These are phyloP conservation scores for Thinopyrum obtusiflorum DNA, from an alignment of 202 grass and related monocot genomes.

Conservation along the genomic window DNA sequence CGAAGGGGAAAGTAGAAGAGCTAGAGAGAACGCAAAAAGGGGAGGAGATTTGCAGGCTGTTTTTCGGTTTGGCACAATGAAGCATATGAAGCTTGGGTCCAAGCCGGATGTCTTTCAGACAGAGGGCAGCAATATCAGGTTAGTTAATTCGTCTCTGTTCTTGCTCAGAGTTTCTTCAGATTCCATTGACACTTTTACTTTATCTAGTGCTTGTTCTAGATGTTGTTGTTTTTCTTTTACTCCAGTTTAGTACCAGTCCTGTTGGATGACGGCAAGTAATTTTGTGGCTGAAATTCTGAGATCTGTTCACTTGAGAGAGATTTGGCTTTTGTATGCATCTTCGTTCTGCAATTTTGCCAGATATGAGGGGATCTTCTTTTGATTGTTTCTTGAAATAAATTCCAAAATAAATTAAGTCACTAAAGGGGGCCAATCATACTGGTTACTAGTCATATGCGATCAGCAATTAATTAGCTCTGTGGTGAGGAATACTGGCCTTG, in stretches of 20 bases:
- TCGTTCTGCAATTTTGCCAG: conserved; percentile 8
- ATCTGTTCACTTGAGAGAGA: conserved; percentile 26
- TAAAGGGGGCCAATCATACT: conserved; percentile 19
- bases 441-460: neutral
- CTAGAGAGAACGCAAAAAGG: neutral
- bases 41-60: neutral
- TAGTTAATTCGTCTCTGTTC: conserved; percentile 26
- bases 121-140: conserved; percentile 78
- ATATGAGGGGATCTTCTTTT: neutral
- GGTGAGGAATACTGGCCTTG: neutral
- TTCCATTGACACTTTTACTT: neutral
- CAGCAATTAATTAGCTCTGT: conserved; percentile 6
- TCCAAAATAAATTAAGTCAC: neutral
- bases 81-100: conserved; percentile 99
- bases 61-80: conserved; percentile 57
- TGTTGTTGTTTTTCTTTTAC: conserved; percentile 7
- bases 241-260: neutral
- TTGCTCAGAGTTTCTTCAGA: conserved; percentile 3
- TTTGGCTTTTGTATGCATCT: neutral
- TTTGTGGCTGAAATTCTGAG: neutral
- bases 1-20: conserved; percentile 2
- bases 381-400: neutral
- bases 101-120: conserved; percentile 90
- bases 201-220: neutral
- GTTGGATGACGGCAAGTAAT: neutral